Base-by-base conservation (phyloP, 768 basidiomycete species). In the Amanita fuliginea region DNA sequence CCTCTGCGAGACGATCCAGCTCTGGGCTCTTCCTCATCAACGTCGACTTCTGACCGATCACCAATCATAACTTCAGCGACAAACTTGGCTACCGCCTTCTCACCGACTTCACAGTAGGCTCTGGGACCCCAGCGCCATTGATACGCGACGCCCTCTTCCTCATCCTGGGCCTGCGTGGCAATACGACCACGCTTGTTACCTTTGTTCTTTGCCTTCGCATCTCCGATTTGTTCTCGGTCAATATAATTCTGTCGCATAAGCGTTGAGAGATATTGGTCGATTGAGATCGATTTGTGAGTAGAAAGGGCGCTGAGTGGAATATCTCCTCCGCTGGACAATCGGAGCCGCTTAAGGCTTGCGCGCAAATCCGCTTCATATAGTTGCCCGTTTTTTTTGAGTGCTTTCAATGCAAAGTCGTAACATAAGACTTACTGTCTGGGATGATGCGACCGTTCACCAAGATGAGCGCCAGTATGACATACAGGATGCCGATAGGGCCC, bases 91-190 rank as follows among this genome's bases (percentile, higher is more conserved):
- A 93, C 68, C 10, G 72, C 81, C 51, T 72, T 65, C 64, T 97
- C 94, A 1, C 88, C 84, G 3, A 96, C 77, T 64, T 97, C 94
- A 28, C 77, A 77, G 34, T 83, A 76, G 1, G 91, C 81, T 24
- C 88, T 74, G 22, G 74, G 68, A 3, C 92, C 93, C 93, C 93
- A 97, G 14, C 80, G 76, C 90, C 88, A 91, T 58, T 91, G 87
- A 53, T 71, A 77, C 13, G 67, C 64, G 11, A 64, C 63, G 13
- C 69, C 74, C 6, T 66, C 55, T 42, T 64, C 67, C 53, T 64
- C 51, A 48, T 73, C 65, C 16, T 65, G 65, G 11, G 71, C 67
- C 11, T 67, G 65, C n/a, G 67, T 64, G 30, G 70, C 59, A 7
- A 69, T 60, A 2, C 85, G 76, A 41, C 72, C 75, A 18, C 79